Conservation (phyloP, 345 rosid genomes). For the Arabidopsis arenosa region DNA sequence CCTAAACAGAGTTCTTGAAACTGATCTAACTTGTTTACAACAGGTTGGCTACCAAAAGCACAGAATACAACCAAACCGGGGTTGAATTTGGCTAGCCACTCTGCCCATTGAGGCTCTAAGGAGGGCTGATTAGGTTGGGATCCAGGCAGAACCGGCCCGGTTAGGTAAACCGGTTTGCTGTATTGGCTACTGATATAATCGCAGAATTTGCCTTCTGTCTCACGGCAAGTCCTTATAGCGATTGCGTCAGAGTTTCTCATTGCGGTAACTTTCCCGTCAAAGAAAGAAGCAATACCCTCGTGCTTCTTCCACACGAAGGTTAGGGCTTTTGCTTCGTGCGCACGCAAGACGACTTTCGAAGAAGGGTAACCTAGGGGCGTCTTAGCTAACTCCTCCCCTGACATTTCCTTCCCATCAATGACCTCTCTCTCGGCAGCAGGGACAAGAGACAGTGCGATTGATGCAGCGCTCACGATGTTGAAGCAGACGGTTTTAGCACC, state of each 20-base stretch:
- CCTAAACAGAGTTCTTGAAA: slow-evolving; percentile 74
- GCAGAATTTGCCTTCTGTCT: slow-evolving; percentile 64
- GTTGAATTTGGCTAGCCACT: slow-evolving; percentile 60
- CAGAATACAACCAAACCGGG: slow-evolving; percentile 64
- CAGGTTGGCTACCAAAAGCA: slow-evolving; percentile 70
- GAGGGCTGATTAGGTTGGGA: slow-evolving; percentile 11
- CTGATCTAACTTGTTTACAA: slow-evolving; percentile 55
- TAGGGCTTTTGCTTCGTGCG: slow-evolving; percentile 52
- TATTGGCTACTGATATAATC: slow-evolving; percentile 62
- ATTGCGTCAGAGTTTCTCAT: slow-evolving; percentile 62
- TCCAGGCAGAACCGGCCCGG: slow-evolving; percentile 65
- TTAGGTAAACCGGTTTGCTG: slow-evolving; percentile 52
- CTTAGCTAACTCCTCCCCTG: slow-evolving; percentile 53
- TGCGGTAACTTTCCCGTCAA: slow-evolving; percentile 49
- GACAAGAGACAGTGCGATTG: slow-evolving; percentile 60
- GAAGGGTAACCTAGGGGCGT: slow-evolving; percentile 75
- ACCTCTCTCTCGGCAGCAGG: slow-evolving; percentile 59
- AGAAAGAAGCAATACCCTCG: slow-evolving; percentile 60
- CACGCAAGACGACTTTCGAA: slow-evolving; percentile 49
- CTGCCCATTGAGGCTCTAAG: slow-evolving; percentile 58
- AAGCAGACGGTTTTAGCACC: slow-evolving; percentile 65
- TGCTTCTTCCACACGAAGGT: slow-evolving; percentile 53
- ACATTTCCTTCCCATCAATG: slow-evolving; percentile 40
- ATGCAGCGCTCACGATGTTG: slow-evolving; percentile 57
- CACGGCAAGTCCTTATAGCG: slow-evolving; percentile 71